These are phyloP conservation scores for Boletus huronensis DNA, from an alignment of 768 basidiomycete genomes.

Conservation along the genomic window DNA sequence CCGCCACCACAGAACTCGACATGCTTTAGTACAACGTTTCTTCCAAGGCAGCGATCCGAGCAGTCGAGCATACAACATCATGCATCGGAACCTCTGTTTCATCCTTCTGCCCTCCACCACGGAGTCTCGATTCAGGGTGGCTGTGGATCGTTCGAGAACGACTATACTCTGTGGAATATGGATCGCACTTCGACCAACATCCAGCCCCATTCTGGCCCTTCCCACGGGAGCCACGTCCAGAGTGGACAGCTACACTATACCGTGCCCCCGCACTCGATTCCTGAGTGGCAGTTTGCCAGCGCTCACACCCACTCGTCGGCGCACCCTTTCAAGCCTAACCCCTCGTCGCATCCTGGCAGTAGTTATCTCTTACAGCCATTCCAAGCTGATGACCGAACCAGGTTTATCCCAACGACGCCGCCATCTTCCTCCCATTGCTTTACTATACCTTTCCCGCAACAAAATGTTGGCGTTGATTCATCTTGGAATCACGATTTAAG, in stretches of 20 bases:
- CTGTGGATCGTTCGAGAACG: not conserved
- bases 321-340: not conserved
- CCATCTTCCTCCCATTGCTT: slow-evolving; percentile 1
- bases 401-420: not conserved
- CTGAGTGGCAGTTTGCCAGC: slow-evolving; percentile 7
- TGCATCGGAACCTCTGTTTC: not conserved
- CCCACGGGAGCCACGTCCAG: not conserved
- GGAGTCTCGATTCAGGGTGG: not conserved
- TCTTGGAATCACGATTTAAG: slow-evolving; percentile 1
- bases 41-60: not conserved
- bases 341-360: not conserved
- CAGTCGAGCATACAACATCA: not conserved
- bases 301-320: not conserved
- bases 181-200: not conserved
- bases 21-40: not conserved
- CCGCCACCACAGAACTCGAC: slow-evolving; percentile 1
- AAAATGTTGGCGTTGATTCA: not conserved
- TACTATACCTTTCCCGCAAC: slow-evolving; percentile 1
- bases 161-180: not conserved
- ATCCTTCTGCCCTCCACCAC: not conserved
- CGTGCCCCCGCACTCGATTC: not conserved
- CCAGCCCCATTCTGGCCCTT: not conserved
- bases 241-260: slow-evolving; percentile 1
- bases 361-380: not conserved
- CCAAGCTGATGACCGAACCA: slow-evolving; percentile 1